Evolutionary conservation across 2,329 filamentous ascomycete genomes (phyloP).

Genomic region (Monosporascus sp.): DNA sequence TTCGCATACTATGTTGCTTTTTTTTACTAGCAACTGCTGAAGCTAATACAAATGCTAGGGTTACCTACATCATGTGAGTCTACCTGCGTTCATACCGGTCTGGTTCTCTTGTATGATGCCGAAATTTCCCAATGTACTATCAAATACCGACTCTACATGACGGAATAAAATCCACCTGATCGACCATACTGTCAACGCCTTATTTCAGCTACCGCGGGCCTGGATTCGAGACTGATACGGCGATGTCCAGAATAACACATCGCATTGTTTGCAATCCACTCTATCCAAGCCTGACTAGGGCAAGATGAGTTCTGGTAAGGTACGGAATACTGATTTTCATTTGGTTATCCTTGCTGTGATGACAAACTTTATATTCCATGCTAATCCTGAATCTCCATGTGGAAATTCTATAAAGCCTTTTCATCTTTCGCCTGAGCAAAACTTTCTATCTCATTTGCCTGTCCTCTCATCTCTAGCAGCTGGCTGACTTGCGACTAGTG

Average conservation of each 20-base stretch:
- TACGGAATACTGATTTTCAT: conserved; percentile 19
- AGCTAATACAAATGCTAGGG: background rate
- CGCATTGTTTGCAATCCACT: background rate
- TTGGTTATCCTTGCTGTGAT: conserved; percentile 48
- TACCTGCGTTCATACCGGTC: conserved; percentile 1
- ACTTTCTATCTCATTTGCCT: conserved; percentile 21
- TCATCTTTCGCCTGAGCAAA: conserved; percentile 77
- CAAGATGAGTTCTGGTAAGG: conserved; percentile 11
- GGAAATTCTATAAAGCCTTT: conserved; percentile 62
- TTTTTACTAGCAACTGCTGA: conserved; percentile 13
- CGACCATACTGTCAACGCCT: conserved; percentile 2
- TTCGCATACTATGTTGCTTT: conserved; percentile 1
- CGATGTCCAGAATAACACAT: background rate
- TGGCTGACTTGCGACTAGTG: conserved; percentile 8
- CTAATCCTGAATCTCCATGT: conserved; percentile 68
- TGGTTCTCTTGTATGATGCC: conserved; percentile 30
- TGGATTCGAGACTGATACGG: too few species aligned
- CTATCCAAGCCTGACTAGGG: background rate
- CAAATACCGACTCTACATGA: conserved; percentile 39
- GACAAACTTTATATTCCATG: conserved; percentile 66
- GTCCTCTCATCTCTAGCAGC: conserved; percentile 9
- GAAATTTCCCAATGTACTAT: conserved; percentile 36
- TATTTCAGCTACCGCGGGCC: background rate
- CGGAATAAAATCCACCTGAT: conserved; percentile 28
- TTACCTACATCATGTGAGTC: background rate